Evolutionary conservation across 2,329 filamentous ascomycete genomes (phyloP).

Genomic region (Arthrobotrys pseudoclavata): DNA sequence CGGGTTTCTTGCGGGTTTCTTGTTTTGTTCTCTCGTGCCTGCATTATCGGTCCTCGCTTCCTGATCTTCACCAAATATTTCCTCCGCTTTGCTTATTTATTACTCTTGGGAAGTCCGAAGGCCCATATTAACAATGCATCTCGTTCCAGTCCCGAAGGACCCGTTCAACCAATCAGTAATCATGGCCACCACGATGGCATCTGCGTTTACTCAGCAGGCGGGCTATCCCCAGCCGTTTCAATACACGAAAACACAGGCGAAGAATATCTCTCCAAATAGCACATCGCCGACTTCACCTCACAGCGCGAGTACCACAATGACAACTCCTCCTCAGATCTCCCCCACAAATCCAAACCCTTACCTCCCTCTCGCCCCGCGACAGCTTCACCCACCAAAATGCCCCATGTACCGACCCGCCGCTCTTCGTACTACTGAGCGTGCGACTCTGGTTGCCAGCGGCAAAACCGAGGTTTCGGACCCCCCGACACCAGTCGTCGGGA

Average conservation of each 20-base stretch:
- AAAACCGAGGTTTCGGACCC: slow-evolving; percentile 43
- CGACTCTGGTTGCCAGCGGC: slow-evolving; percentile 51
- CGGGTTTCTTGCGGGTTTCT: slow-evolving; percentile 47
- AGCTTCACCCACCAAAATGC: slow-evolving; percentile 63
- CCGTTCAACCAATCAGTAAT: slow-evolving; percentile 42
- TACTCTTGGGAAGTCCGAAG: slow-evolving; percentile 10
- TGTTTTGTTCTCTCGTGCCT: slow-evolving; percentile 43
- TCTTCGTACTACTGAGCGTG: slow-evolving; percentile 63
- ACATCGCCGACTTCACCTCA: slow-evolving; percentile 54
- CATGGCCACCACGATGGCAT: slow-evolving; percentile 52
- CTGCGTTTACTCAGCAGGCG: slow-evolving; percentile 36
- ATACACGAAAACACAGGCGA: slow-evolving; percentile 38
- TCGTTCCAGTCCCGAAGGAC: slow-evolving; percentile 53
- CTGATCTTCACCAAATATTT: slow-evolving; percentile 18
- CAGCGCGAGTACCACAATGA: slow-evolving; percentile 49
- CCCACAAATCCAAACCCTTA: slow-evolving; percentile 55
- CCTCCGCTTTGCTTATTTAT: slow-evolving; percentile 25
- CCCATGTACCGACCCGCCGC: slow-evolving; percentile 63
- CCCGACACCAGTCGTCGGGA: slow-evolving; percentile 29
- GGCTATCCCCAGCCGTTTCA: slow-evolving; percentile 43
- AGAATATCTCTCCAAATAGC: slow-evolving; percentile 55
- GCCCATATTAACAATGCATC: slow-evolving; percentile 50
- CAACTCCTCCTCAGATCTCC: slow-evolving; percentile 49
- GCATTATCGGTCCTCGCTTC: slow-evolving; percentile 52
- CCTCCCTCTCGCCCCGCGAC: slow-evolving; percentile 61